These are phyloP conservation scores for Neurospora sp. DNA, from an alignment of 495 filamentous ascomycete species.

Conservation along the genomic window DNA sequence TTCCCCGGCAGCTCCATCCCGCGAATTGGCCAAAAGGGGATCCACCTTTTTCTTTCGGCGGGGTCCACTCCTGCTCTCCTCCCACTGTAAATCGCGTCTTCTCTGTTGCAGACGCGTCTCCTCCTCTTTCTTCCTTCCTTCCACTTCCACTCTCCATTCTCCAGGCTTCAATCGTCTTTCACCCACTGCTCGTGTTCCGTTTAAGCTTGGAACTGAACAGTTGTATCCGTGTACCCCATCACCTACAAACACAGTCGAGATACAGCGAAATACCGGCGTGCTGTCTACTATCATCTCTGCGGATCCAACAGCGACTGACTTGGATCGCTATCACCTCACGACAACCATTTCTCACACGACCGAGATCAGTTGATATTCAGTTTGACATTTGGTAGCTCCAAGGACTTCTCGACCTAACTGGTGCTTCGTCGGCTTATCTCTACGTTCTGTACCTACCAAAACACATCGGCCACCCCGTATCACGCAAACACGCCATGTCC, in stretches of 20 bases:
- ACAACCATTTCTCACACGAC: background rate
- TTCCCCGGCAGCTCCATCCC: background rate
- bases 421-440: background rate
- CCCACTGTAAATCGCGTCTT: background rate
- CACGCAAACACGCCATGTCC: background rate
- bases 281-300: background rate
- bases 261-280: background rate
- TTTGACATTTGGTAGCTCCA: background rate
- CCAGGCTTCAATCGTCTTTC: background rate
- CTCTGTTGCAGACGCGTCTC: background rate
- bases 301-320: background rate
- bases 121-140: background rate
- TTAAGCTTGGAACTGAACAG: background rate
- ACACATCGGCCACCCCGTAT: background rate
- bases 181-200: background rate
- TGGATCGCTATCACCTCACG: background rate
- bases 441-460: background rate
- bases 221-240: background rate
- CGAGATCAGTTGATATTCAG: background rate
- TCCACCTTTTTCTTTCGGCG: background rate
- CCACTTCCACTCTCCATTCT: background rate
- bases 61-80: background rate
- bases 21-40: background rate
- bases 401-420: background rate
- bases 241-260: background rate